A percentile compares a stretch with the other conserved stretches of the same genome.
Conservation (phyloP, 176 grass and related monocot species). For the Lolium rigidum region DNA sequence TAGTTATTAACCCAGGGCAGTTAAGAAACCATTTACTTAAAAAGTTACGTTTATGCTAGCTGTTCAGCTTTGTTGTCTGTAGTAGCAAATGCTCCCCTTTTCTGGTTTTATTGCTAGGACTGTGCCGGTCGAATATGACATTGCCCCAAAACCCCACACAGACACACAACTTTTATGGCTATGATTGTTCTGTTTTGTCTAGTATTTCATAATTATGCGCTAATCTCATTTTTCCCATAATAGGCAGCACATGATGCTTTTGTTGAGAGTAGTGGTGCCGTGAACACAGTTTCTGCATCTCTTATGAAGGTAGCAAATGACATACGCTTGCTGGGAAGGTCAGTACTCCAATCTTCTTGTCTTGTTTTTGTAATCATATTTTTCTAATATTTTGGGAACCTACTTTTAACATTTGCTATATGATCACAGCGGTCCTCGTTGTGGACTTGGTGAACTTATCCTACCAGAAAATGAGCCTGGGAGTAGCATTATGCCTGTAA, state of each 20-base stretch:
- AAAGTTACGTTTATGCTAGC: conserved; percentile 9
- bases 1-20: neutral
- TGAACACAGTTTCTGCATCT: conserved; percentile 94
- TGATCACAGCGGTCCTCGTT: conserved; percentile 80
- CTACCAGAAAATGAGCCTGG: conserved; percentile 99
- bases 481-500: conserved; percentile 99
- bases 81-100: conserved; percentile 11
- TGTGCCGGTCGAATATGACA: neutral
- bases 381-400: conserved; percentile 12
- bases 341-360: neutral
- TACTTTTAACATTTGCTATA: conserved; percentile 35
- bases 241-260: conserved; percentile 98
- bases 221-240: conserved; percentile 22
- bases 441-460: conserved; percentile 96
- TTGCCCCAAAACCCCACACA: too few species aligned
- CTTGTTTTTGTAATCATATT: neutral
- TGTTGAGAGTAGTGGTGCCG: conserved; percentile 88
- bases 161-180: neutral
- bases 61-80: conserved; percentile 13
- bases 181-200: neutral
- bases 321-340: conserved; percentile 96
- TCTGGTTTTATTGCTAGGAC: conserved; percentile 22
- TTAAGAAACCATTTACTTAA: neutral
- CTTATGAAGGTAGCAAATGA: conserved; percentile 99
- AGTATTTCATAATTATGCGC: conserved; percentile 18